Percentiles rank a stretch among this genome's conserved stretches.
These are phyloP conservation scores for Lyophyllum atratum DNA, from an alignment of 768 basidiomycete genomes.

Conservation along the genomic window DNA sequence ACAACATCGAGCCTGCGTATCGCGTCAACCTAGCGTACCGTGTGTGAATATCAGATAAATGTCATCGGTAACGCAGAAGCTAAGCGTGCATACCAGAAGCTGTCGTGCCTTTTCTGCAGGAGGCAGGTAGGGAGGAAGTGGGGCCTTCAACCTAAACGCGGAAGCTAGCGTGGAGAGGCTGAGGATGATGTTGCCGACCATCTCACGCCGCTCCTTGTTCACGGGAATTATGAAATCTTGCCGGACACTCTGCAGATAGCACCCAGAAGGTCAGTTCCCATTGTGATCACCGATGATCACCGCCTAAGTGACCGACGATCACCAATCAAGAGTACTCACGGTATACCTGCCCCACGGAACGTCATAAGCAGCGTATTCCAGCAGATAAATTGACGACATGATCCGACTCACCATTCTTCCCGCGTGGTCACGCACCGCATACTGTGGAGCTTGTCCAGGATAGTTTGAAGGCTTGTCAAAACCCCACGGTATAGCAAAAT, in stretches of 20 bases:
- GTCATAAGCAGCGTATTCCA: slow-evolving; percentile 7
- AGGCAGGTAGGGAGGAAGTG: slow-evolving; percentile 94
- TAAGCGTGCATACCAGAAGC: slow-evolving; percentile 57
- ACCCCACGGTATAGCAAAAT: slow-evolving; percentile 81
- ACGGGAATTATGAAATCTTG: slow-evolving; percentile 90
- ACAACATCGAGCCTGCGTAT: slow-evolving; percentile 87
- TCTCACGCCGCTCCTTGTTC: slow-evolving; percentile 84
- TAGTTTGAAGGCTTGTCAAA: slow-evolving; percentile 79
- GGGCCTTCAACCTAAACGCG: slow-evolving; percentile 83
- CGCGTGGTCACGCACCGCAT: slow-evolving; percentile 97
- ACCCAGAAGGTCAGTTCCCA: slow-evolving; percentile 1
- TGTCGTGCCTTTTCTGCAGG: slow-evolving; percentile 87
- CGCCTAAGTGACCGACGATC: not conserved
- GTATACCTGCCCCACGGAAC: slow-evolving; percentile 57
- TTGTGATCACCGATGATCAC: not conserved
- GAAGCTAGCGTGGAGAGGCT: slow-evolving; percentile 82
- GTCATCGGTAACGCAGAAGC: not conserved
- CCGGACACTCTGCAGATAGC: slow-evolving; percentile 62
- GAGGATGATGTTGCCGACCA: slow-evolving; percentile 94
- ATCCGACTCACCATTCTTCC: slow-evolving; percentile 78
- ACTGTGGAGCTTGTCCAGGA: slow-evolving; percentile 87
- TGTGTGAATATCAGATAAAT: not conserved
- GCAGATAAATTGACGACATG: slow-evolving; percentile 9
- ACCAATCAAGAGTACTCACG: slow-evolving; percentile 37
- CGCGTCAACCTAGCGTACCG: slow-evolving; percentile 66